These are phyloP conservation scores for Pythium sukuiense DNA, from an alignment of 352 stramenopile species.

Conservation along the genomic window DNA sequence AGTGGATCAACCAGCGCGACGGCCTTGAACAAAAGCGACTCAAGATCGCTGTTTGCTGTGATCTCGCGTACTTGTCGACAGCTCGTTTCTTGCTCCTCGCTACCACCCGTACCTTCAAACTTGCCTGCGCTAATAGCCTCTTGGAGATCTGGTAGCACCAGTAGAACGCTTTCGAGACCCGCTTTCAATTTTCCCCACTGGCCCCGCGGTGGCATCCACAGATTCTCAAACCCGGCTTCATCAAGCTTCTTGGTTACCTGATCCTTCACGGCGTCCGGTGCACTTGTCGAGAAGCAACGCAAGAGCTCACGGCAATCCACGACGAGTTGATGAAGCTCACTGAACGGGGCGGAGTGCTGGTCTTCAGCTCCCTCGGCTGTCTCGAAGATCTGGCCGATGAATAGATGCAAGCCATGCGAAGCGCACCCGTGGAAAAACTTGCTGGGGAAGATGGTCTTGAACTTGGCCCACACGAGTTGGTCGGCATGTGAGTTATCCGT, in stretches of 20 bases:
- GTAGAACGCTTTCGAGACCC: slow-evolving; percentile 24
- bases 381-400: slow-evolving; percentile 32
- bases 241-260: not conserved
- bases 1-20: slow-evolving; percentile 28
- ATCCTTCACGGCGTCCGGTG: not conserved
- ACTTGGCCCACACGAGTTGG: slow-evolving; percentile 27
- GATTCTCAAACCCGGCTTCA: not conserved
- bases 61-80: not conserved
- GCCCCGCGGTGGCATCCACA: slow-evolving; percentile 15
- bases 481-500: slow-evolving; percentile 27
- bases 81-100: not conserved
- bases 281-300: slow-evolving; percentile 10
- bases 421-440: slow-evolving; percentile 36
- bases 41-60: not conserved
- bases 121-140: not conserved
- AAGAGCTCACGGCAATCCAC: slow-evolving; percentile 27
- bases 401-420: slow-evolving; percentile 27
- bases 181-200: slow-evolving; percentile 22
- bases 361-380: not conserved
- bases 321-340: slow-evolving; percentile 15
- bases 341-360: slow-evolving; percentile 10
- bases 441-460: slow-evolving; percentile 24
- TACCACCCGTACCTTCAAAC: slow-evolving; percentile 8
- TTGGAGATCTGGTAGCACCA: slow-evolving; percentile 13
- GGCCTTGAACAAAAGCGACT: slow-evolving; percentile 25